Evolutionary conservation across 148 eudicot species (phyloP), one percentile per base, ranked within the genome.

Genomic region (Camellia japonica): DNA sequence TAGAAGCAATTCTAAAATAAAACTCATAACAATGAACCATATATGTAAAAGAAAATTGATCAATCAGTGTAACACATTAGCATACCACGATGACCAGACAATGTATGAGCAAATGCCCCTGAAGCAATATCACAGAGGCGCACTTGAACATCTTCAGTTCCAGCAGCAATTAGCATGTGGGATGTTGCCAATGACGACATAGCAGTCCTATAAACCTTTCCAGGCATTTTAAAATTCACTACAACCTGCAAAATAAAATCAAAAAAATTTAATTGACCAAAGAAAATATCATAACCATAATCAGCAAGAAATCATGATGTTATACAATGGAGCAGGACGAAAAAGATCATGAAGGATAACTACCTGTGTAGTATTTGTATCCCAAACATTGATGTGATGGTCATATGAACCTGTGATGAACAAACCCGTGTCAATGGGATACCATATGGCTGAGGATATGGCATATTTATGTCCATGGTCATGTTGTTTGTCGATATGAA

Each of bases 71-170:
- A 56, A 66, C 18, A 49, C 9, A 79, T 68, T 23, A 73, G 55
- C 93, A 81, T 93, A 95, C 99, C 99, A 84, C 97, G 99, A 87
- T 95, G 99, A 73, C 99, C 99, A 82, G 99, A 95, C 87, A 95
- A 83, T 73, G 99, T 95, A 79, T 95, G 99, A 82, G 97, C 84
- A 85, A 95, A 95, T 81, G 99, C 99, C 77, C 99, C 99, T 16
- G 99, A 95, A 76, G 94, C 87, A 87, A 95, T 92, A 89, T 95
- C 99, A 82, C 99, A 93, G 73, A 95, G 93, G 80, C 99, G 99
- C 89, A 95, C 97, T 90, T 95, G 99, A 81, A 95, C 99, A 90
- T 95, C 99, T 88, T 95, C 98, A 77, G 94, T 91, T 76, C 97
- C 99, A 73, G 95, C 88, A 81, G 99, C 98, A 68, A 95, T 90